phyloP scores from a whole-genome alignment of 1,139 yeast species.

The Debaryomyces fabryi region DNA sequence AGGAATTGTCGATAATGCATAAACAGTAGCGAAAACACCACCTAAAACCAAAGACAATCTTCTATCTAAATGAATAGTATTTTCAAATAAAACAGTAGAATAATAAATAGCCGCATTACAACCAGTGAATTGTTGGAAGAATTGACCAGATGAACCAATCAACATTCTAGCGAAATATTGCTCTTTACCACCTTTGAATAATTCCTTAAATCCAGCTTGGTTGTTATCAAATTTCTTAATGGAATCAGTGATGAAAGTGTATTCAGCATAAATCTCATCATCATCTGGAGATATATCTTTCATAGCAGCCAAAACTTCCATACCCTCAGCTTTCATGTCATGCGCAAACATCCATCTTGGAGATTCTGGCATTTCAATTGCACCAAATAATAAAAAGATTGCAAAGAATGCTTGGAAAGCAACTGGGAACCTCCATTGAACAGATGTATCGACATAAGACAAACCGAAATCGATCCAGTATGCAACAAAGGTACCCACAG shows the following conservation, averaged over 20 bases:
- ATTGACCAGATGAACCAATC: slow-evolving; percentile 55
- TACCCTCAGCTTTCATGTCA: slow-evolving; percentile 52
- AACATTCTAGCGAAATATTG: slow-evolving; percentile 55
- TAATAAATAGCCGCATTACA: slow-evolving; percentile 68
- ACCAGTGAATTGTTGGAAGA: slow-evolving; percentile 58
- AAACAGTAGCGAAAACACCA: slow-evolving; percentile 62
- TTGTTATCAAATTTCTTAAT: slow-evolving; percentile 40
- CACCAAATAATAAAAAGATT: slow-evolving; percentile 18
- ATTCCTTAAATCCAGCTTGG: slow-evolving; percentile 46
- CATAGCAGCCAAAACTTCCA: slow-evolving; percentile 39
- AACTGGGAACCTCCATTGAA: slow-evolving; percentile 36
- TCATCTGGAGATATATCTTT: slow-evolving; percentile 39
- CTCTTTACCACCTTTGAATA: slow-evolving; percentile 58
- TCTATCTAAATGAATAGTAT: slow-evolving; percentile 51
- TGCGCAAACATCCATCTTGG: slow-evolving; percentile 48
- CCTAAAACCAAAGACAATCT: slow-evolving; percentile 58
- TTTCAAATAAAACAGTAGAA: slow-evolving; percentile 60
- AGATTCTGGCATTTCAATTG: slow-evolving; percentile 25
- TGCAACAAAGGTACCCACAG: slow-evolving; percentile 39
- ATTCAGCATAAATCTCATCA: slow-evolving; percentile 46
- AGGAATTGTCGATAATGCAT: slow-evolving; percentile 60
- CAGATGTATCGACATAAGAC: slow-evolving; percentile 46
- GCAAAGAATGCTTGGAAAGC: slow-evolving; percentile 29
- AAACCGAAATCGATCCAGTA: slow-evolving; percentile 60
- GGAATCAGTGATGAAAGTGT: slow-evolving; percentile 41